Evolutionary conservation across 2,329 filamentous ascomycete species (phyloP), one percentile per base, ranked within the genome.

Genomic region (Xylaria sp.): DNA sequence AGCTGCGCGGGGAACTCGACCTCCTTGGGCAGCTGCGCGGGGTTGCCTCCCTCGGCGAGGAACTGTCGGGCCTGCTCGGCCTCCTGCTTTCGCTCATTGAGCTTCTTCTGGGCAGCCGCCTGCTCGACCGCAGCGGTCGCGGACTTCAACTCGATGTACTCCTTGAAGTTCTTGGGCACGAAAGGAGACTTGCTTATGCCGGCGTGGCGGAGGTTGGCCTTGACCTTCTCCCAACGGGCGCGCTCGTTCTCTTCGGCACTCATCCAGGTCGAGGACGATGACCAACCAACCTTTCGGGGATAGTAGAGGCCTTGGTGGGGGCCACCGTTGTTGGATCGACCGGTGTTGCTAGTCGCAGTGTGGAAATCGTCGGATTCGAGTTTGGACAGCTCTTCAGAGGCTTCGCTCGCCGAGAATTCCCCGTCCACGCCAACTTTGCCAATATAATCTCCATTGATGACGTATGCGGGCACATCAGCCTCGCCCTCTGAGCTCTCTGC

Each of bases 111-210:
- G 11, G 26, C 18, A 4, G 44, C 37, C 5, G 13, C 16, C 2
- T 46, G 13, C 39, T 53, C 45, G 20, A 38, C 43, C 48, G 29
- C 38, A 62, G 26, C 39, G 46, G 41, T 44, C 13, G 48, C 34
- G 17, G 21, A 34, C 48, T 49, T 54, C 26, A 59, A 51, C 4
- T 44, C 44, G 20, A 61, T 13, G 57, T 54, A 63, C 24, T 75
- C 69, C 1, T 64, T 62, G 2, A 72, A 68, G 8, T 26, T 72
- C 40, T 68, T 65, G 8, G 74, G 75, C 5, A 74, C 54, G 44
- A 70, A 72, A 1, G 74, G 72, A 0, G 74, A 76, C 11, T 69
- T 67, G 42, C 69, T 66, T 2, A 69, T 68, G n/a, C 69, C 63
- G 46, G 74, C 70, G 44, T 71, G 68, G 18, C 64, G 67, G 45